Base-by-base conservation (phyloP, 2,329 filamentous ascomycete genomes). In the Cytospora leucostoma region DNA sequence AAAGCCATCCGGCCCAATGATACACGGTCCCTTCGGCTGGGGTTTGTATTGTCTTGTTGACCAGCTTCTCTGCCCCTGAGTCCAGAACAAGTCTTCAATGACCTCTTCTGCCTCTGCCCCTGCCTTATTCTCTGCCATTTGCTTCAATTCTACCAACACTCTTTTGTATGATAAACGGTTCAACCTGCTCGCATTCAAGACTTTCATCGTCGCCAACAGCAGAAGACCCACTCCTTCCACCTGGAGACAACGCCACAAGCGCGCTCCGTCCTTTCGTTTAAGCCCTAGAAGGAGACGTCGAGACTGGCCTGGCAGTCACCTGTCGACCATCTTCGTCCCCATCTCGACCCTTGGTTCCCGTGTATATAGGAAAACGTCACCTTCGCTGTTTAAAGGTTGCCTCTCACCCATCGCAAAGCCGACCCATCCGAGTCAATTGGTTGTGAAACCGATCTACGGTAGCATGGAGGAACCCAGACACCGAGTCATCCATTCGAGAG, bases 151-250 rank as follows among this genome's bases (percentile, higher is more conserved):
- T 71, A 78, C 78, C 69, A 75, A 74, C 73, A 70, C 76, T 73
- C 74, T 82, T 71, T 74, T 79, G 67, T 71, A 80, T 75, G 77
- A 82, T 68, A 72, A 74, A 68, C 76, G 76, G 67, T 71, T 80
- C 68, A 76, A 74, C 65, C 75, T 76, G 68, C 68, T 72, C 57
- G 49, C 55, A 34, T 67, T 76, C 70, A 78, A 75, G 76, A 76
- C 77, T 65, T 72, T 78, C 70, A 75, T 77, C 73, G 74, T 76
- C 71, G 73, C 78, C 56, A 51, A 27, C 72, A 78, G 2, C n/a
- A 19, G 75, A 75, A 77, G 77, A 72, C 74, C 75, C 27, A 27
- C 27, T 70, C 74, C 71, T 52, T 68, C 69, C 65, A 63, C 71
- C 67, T 75, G 44, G 62, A 65, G 63, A 73, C 71, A 71, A 74